These are phyloP conservation scores for Acer campestre DNA, from an alignment of 345 rosid genomes.

Conservation along the genomic window DNA sequence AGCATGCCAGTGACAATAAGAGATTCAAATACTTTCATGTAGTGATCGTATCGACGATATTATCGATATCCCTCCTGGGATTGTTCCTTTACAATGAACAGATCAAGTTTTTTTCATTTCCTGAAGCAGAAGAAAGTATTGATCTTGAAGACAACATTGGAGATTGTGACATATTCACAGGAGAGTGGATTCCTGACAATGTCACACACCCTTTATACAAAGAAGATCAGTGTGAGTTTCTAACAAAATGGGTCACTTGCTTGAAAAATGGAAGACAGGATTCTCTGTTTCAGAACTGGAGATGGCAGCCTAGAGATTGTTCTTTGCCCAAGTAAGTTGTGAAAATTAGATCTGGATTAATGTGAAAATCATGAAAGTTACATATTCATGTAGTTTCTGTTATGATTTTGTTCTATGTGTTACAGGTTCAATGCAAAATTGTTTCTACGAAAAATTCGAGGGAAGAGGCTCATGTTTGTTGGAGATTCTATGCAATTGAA, in stretches of 20 bases:
- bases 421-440: conserved; percentile 72
- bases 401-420: background rate
- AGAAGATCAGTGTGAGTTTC: conserved; percentile 80
- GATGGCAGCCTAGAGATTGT: conserved; percentile 93
- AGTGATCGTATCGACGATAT: conserved; percentile 27
- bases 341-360: background rate
- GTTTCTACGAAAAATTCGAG: conserved; percentile 71
- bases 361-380: background rate
- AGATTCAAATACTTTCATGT: conserved; percentile 36
- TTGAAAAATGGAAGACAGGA: conserved; percentile 90
- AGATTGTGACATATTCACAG: conserved; percentile 84
- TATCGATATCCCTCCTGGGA: conserved; percentile 54
- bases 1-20: conserved; percentile 16
- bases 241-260: conserved; percentile 84
- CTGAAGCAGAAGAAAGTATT: conserved; percentile 16
- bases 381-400: no score
- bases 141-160: conserved; percentile 9
- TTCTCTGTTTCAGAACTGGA: conserved; percentile 85
- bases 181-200: conserved; percentile 78
- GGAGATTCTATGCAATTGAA: conserved; percentile 96
- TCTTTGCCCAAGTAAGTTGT: conserved; percentile 67
- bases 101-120: conserved; percentile 25
- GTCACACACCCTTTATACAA: conserved; percentile 68
- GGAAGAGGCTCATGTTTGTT: conserved; percentile 93
- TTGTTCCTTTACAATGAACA: conserved; percentile 43